Base-by-base conservation (phyloP, 2,329 filamentous ascomycete genomes). In the Cryoendolithus antarcticus region DNA sequence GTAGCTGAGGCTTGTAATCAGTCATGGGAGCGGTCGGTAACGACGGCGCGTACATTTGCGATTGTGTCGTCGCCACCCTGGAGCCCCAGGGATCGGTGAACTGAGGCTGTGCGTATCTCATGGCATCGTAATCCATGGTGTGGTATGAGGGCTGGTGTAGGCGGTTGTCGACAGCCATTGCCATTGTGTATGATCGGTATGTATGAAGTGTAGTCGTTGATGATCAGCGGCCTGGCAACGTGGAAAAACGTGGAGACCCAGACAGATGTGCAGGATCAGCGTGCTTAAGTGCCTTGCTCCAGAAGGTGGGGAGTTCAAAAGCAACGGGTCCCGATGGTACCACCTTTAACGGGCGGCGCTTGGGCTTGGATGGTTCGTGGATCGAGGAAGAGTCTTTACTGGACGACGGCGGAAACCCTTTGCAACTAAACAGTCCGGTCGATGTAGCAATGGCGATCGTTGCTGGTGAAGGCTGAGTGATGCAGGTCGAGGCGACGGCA, bases 111-210 rank as follows among this genome's bases (percentile, higher is more conserved):
- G 64, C 61, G 63, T 84, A 86, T 52, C 82, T 77, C 71, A 86
- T 78, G 61, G 76, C 72, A 61, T 89, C 84, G 70, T 89, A 91
- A 62, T 76, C 77, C 68, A 93, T 72, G 74, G 83, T 67, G 82
- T 84, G 62, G 35, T 45, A 48, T 79, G 62, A 62, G 48, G 67
- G 83, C 51, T 69, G 84, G 67, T 89, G 86, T 67, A 89, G 86
- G 63, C 86, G 83, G 57, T 78, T 77, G 68, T 94, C 86, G 70
- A 94, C 77, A 63, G 88, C 84, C 86, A 94, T 93, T 67, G 86
- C 91, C 86, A 94, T 94, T 49, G 48, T 52, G 53, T 39, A 39
- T 39, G 38, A 39, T 13, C 40, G 37, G 33, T 37, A 39, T 13
- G 40, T 37, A 46, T 47, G 42, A 45, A 46, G 48, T 41, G 48